Evolutionary conservation across 257 asterid species (phyloP).

Genomic region (Ilex aquifolium): DNA sequence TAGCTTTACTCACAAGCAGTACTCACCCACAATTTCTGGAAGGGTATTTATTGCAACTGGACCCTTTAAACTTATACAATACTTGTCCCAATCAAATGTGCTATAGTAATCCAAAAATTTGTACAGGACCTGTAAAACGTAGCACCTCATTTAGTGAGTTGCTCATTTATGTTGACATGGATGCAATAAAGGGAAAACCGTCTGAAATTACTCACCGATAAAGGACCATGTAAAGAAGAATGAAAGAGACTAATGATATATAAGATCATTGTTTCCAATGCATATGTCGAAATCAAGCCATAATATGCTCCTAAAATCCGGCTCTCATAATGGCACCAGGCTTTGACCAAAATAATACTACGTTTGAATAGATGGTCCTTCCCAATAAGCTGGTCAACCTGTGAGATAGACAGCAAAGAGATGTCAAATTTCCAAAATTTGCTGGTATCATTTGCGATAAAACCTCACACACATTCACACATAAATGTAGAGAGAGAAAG

Average conservation of each 20-base stretch:
- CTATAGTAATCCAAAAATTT: slow-evolving; percentile 29
- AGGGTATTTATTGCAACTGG: slow-evolving; percentile 16
- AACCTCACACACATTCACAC: no score
- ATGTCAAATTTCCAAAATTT: no score
- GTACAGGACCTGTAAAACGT: slow-evolving; percentile 26
- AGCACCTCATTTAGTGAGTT: not conserved
- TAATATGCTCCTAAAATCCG: slow-evolving; percentile 33
- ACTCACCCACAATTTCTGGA: slow-evolving; percentile 25
- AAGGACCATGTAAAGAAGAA: slow-evolving; percentile 23
- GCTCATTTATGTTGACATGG: not conserved
- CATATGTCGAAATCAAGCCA: slow-evolving; percentile 32
- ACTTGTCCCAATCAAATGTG: slow-evolving; percentile 29
- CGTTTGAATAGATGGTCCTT: slow-evolving; percentile 34
- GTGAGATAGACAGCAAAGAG: not conserved
- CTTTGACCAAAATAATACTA: slow-evolving; percentile 30
- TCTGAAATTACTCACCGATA: slow-evolving; percentile 13
- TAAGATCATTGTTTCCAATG: slow-evolving; percentile 27
- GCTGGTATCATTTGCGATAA: no score
- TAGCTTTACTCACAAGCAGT: no score
- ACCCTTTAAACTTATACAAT: slow-evolving; percentile 26
- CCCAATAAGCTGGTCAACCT: slow-evolving; percentile 17
- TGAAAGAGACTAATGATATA: slow-evolving; percentile 26
- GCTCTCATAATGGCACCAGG: slow-evolving; percentile 41
- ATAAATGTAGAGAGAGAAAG: no score
- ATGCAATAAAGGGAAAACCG: not conserved